Evolutionary conservation across 129 eudicot species (phyloP).

Genomic region (Deinandra increscens): DNA sequence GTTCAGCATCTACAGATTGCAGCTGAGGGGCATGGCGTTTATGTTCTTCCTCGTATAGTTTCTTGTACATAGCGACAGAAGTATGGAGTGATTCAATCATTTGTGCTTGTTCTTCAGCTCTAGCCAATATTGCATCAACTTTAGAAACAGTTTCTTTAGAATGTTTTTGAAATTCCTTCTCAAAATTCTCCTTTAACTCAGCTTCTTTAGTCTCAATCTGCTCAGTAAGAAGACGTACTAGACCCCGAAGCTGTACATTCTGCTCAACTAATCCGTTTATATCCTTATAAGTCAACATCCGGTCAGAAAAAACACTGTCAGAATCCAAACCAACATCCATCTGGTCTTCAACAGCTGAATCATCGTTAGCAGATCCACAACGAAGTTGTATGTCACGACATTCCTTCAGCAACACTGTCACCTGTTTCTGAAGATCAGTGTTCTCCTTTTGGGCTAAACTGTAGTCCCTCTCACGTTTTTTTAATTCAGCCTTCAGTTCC

Average conservation of each 20-base stretch:
- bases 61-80: constrained; percentile 86
- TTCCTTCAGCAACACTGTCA: constrained; percentile 74
- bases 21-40: constrained; percentile 42
- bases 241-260: constrained; percentile 82
- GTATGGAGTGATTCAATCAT: constrained; percentile 95
- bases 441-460: constrained; percentile 60
- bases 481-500: constrained; percentile 78
- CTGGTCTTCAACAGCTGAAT: constrained; percentile 26
- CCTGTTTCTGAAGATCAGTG: constrained; percentile 77
- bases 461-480: constrained; percentile 70
- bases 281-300: constrained; percentile 70
- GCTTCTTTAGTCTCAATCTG: constrained; percentile 63
- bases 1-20: constrained; percentile 32
- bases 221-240: constrained; percentile 76
- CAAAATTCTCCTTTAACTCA: constrained; percentile 73
- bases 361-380: constrained; percentile 37
- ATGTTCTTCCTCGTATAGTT: constrained; percentile 82
- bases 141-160: constrained; percentile 66
- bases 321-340: constrained; percentile 32
- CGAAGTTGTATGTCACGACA: constrained; percentile 95
- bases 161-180: constrained; percentile 60
- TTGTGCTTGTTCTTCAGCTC: constrained; percentile 83
- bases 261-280: constrained; percentile 93
- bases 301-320: constrained; percentile 52
- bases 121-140: constrained; percentile 65